Evolutionary conservation across 108 stramenopile species (phyloP).

Genomic region (Chaetoceros tenuissimus): DNA sequence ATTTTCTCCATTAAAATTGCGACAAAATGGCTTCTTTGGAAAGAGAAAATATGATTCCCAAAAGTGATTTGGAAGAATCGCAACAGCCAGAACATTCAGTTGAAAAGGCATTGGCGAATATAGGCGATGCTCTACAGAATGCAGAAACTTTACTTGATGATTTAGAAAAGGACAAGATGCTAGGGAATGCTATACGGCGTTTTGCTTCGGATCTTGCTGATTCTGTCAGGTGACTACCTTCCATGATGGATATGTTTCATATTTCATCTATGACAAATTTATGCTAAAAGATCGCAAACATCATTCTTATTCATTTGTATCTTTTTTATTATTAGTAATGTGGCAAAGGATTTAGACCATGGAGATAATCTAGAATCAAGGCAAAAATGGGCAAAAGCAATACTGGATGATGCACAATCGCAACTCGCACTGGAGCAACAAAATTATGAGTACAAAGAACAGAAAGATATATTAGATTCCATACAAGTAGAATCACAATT

Average conservation of each 20-base stretch:
- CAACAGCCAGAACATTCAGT: neutral
- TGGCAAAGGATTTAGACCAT: slow-evolving; percentile 46
- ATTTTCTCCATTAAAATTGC: too few relatives aligned
- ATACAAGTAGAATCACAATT: slow-evolving; percentile 1
- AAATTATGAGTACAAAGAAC: neutral
- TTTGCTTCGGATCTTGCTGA: slow-evolving; percentile 63
- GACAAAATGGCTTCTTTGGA: too few relatives aligned
- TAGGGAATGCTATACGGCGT: slow-evolving; percentile 58
- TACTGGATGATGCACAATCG: slow-evolving; percentile 29
- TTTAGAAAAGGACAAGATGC: slow-evolving; percentile 31
- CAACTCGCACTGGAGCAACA: slow-evolving; percentile 10
- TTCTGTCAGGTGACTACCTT: too few relatives aligned
- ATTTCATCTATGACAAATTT: too few relatives aligned
- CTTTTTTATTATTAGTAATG: too few relatives aligned
- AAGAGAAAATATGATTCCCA: neutral
- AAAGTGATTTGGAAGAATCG: neutral
- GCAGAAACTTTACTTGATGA: slow-evolving; percentile 7
- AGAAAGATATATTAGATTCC: neutral
- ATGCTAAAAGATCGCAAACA: too few relatives aligned
- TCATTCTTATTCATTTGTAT: too few relatives aligned
- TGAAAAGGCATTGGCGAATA: neutral
- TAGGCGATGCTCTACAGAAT: slow-evolving; percentile 1
- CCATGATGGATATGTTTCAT: too few relatives aligned
- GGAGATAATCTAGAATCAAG: slow-evolving; percentile 25
- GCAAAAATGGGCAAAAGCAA: slow-evolving; percentile 25